Evolutionary conservation across 1,139 yeast species (phyloP).

Genomic region (Kluyveromyces sp.): DNA sequence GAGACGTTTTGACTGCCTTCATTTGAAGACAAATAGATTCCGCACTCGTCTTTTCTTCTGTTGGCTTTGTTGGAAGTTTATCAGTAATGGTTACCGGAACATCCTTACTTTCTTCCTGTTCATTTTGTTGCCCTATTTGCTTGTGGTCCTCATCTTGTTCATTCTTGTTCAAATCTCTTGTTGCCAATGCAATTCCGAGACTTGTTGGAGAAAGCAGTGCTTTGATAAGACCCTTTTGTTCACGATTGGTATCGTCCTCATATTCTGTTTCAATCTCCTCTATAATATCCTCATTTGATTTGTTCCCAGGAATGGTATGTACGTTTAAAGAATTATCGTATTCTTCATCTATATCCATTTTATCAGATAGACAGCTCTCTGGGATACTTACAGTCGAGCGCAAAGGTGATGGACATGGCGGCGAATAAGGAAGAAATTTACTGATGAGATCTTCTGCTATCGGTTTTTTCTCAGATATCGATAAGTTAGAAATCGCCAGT

Average conservation of each 20-base stretch:
- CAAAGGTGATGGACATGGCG: slow-evolving; percentile 20
- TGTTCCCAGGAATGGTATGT: neutral
- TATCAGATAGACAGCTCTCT: slow-evolving; percentile 10
- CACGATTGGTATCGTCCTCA: slow-evolving; percentile 4
- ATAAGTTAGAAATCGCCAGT: slow-evolving; percentile 15
- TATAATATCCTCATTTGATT: neutral
- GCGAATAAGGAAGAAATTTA: slow-evolving; percentile 17
- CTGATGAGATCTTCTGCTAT: slow-evolving; percentile 8
- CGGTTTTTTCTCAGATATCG: slow-evolving; percentile 12
- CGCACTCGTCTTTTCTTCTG: neutral
- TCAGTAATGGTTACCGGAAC: neutral
- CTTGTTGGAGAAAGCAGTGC: slow-evolving; percentile 21
- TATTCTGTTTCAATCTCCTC: slow-evolving; percentile 1
- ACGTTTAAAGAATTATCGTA: neutral
- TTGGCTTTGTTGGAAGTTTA: neutral
- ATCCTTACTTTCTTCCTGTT: neutral
- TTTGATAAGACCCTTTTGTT: slow-evolving; percentile 10
- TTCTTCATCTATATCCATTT: slow-evolving; percentile 18
- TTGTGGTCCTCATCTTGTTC: no score
- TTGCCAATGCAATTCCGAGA: slow-evolving; percentile 23
- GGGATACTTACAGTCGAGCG: slow-evolving; percentile 12
- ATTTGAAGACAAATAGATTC: neutral
- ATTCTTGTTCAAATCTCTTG: slow-evolving; percentile 11
- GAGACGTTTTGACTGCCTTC: slow-evolving; percentile 4
- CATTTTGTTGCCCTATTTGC: neutral